A percentile compares a stretch with the other conserved stretches of the same genome.
Evolutionary conservation across 1,284 basidiomycete genomes (phyloP).

Genomic region (Sporisorium sorghi): DNA sequence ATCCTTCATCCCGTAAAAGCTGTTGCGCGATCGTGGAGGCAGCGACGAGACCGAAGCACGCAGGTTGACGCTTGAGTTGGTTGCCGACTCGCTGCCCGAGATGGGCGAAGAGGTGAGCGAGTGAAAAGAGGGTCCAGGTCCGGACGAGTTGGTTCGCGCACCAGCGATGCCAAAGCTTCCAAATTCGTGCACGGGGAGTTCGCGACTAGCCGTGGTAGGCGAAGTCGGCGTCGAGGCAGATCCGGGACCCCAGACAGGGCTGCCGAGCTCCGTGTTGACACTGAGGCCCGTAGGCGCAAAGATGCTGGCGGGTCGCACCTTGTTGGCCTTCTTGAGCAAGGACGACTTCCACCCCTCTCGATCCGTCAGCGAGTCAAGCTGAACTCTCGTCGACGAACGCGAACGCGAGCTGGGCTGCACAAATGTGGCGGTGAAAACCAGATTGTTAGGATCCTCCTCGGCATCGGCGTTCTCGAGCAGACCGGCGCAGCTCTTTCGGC

Average conservation of each 20-base stretch:
- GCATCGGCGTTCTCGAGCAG: constrained; percentile 48
- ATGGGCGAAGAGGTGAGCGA: constrained; percentile 44
- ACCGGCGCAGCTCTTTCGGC: constrained; percentile 51
- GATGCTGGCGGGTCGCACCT: constrained; percentile 41
- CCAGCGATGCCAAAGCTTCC: constrained; percentile 23
- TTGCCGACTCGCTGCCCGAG: constrained; percentile 27
- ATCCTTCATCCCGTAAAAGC: constrained; percentile 46
- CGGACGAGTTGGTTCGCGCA: constrained; percentile 14
- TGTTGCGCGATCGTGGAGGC: constrained; percentile 31
- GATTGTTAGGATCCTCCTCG: constrained; percentile 31
- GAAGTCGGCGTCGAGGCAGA: constrained; percentile 46
- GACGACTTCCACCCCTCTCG: constrained; percentile 48
- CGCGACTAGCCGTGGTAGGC: constrained; percentile 21
- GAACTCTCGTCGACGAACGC: constrained; percentile 30
- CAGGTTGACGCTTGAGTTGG: constrained; percentile 31
- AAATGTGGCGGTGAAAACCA: constrained; percentile 46
- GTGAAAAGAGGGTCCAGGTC: constrained; percentile 12
- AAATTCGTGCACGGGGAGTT: constrained; percentile 40
- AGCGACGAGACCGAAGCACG: constrained; percentile 12
- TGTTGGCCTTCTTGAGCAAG: constrained; percentile 43
- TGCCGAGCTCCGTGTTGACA: constrained; percentile 34
- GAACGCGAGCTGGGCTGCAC: constrained; percentile 48
- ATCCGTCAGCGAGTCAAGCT: constrained; percentile 25
- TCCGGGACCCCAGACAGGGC: constrained; percentile 31
- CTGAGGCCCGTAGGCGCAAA: constrained; percentile 38